Percentiles rank a stretch among this genome's conserved stretches.
phyloP scores from a whole-genome alignment of 2,329 filamentous ascomycete genomes.

The Venturia oleaginea region DNA sequence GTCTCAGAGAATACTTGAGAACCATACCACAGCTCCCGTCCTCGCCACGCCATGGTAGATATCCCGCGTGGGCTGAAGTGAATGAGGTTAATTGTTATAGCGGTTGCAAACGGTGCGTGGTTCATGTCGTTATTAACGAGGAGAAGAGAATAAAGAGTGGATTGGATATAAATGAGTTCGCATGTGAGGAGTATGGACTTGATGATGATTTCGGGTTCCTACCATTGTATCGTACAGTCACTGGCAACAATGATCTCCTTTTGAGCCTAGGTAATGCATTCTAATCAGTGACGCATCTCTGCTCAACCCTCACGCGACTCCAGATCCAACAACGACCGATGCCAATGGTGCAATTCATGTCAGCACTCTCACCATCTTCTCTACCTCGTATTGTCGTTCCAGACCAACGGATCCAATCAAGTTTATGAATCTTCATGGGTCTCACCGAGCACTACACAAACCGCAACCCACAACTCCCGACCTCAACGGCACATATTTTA shows the following conservation, averaged over 20 bases:
- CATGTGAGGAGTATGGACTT: not conserved
- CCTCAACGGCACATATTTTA: no score
- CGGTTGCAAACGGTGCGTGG: not conserved
- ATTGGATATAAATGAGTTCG: no score
- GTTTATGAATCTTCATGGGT: no score
- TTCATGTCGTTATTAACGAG: not conserved
- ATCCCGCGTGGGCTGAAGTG: not conserved
- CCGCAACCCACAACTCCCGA: no score
- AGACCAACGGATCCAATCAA: no score
- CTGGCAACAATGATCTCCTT: not conserved
- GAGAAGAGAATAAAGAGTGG: not conserved
- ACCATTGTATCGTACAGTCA: not conserved
- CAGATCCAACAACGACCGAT: not conserved
- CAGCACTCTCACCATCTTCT: no score
- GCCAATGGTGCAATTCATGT: no score
- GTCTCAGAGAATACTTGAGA: not conserved
- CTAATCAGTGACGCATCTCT: not conserved
- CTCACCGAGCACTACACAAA: no score
- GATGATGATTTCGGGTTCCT: not conserved
- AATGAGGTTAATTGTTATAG: not conserved
- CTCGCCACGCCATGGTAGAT: not conserved
- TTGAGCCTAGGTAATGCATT: not conserved
- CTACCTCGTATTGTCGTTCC: no score
- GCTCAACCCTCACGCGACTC: not conserved
- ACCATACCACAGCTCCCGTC: not conserved